Conservation (phyloP, 1,284 basidiomycete species). For the Cutaneotrichosporon mucoides region DNA sequence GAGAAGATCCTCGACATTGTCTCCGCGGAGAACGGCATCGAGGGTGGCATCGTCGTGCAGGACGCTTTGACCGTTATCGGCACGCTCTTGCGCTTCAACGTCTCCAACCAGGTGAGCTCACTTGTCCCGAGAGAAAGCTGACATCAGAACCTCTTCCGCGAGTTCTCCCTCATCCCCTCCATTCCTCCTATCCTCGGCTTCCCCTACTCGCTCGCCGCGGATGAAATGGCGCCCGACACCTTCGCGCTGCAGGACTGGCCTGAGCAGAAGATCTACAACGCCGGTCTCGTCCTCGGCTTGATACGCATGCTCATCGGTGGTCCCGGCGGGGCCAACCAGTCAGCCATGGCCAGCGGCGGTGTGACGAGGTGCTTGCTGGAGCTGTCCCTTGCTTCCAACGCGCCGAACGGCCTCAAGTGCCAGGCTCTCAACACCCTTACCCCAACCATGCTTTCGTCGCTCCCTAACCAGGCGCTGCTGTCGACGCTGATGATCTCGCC, state of each 20-base stretch:
- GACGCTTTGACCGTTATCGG: constrained; percentile 83
- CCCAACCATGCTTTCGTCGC: constrained; percentile 52
- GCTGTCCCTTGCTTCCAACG: constrained; percentile 83
- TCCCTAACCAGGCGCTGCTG: constrained; percentile 54
- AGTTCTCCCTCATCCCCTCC: constrained; percentile 76
- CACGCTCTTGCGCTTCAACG: constrained; percentile 81
- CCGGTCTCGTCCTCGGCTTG: constrained; percentile 71
- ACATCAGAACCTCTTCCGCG: constrained; percentile 88
- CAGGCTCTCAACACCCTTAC: constrained; percentile 79
- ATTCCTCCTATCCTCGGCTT: constrained; percentile 82
- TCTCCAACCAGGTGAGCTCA: constrained; percentile 81
- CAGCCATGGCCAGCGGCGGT: constrained; percentile 55
- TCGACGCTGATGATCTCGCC: constrained; percentile 48
- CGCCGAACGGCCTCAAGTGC: constrained; percentile 78
- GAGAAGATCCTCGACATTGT: constrained; percentile 92
- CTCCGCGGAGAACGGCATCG: constrained; percentile 80
- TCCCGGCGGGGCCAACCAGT: constrained; percentile 64
- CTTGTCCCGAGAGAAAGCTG: background rate
- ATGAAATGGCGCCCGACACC: constrained; percentile 73
- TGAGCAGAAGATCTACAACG: constrained; percentile 77
- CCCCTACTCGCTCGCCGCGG: constrained; percentile 63
- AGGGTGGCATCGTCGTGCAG: constrained; percentile 82
- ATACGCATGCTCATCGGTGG: constrained; percentile 59
- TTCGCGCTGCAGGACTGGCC: constrained; percentile 98
- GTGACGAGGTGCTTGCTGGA: constrained; percentile 82